Conservation (phyloP, 139 green algal species). For the Klebsormidium nitens region DNA sequence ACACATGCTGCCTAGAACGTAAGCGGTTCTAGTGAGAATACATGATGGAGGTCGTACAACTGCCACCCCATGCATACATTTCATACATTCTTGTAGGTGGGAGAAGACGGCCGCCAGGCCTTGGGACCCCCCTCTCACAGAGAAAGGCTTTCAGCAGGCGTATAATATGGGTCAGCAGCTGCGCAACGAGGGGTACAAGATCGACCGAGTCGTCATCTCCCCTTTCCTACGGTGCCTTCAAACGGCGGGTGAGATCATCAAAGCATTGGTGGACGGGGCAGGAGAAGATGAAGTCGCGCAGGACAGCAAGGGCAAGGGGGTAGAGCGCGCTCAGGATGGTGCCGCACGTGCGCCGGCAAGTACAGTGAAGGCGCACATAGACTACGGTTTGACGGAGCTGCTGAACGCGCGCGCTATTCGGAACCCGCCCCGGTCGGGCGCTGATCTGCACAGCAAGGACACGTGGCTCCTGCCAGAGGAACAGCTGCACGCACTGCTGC, state of each 20-base stretch:
- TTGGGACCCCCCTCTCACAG: slow-evolving; percentile 38
- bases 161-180: slow-evolving; percentile 7
- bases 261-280: not conserved
- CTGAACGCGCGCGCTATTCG: slow-evolving; percentile 23
- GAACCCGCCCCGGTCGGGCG: not conserved
- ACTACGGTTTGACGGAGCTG: slow-evolving; percentile 18
- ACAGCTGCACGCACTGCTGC: slow-evolving; percentile 16
- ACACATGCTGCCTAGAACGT: too few relatives aligned
- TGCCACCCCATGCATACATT: too few relatives aligned
- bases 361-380: too few relatives aligned
- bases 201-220: slow-evolving; percentile 24
- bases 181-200: not conserved
- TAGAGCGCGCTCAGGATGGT: not conserved
- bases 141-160: slow-evolving; percentile 18
- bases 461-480: slow-evolving; percentile 1
- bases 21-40: too few relatives aligned
- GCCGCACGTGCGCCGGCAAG: not conserved
- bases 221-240: slow-evolving; percentile 37
- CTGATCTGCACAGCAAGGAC: not conserved
- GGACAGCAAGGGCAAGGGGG: not conserved
- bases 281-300: not conserved
- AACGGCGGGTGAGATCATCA: slow-evolving; percentile 15
- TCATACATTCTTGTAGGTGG: too few relatives aligned
- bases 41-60: too few relatives aligned
- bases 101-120: slow-evolving; percentile 2